These are phyloP conservation scores for Hypoxylon rubiginosum DNA, from an alignment of 2,329 filamentous ascomycete species.

Conservation along the genomic window DNA sequence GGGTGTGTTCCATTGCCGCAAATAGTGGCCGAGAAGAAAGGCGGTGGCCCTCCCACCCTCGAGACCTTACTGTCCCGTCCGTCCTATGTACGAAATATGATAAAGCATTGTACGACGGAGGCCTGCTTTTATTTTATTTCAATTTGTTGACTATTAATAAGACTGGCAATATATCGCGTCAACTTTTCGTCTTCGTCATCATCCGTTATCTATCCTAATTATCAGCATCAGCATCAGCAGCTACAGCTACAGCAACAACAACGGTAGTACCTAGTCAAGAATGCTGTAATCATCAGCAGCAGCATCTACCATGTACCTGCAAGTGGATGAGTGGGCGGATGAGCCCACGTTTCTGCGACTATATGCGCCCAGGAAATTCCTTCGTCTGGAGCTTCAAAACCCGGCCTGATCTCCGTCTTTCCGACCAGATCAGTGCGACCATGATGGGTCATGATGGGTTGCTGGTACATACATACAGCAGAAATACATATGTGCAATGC, in stretches of 20 bases:
- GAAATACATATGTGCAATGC: constrained; percentile 31
- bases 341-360: constrained; percentile 11
- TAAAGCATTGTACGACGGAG: constrained; percentile 14
- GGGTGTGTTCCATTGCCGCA: constrained; percentile 36
- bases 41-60: background rate
- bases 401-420: constrained; percentile 43
- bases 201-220: background rate
- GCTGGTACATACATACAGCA: constrained; percentile 20
- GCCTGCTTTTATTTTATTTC: too few relatives aligned
- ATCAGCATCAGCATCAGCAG: constrained; percentile 15
- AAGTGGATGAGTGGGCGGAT: constrained; percentile 25
- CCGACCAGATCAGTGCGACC: constrained; percentile 43
- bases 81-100: constrained; percentile 1
- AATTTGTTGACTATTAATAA: constrained; percentile 33
- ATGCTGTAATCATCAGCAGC: constrained; percentile 3
- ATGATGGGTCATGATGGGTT: constrained; percentile 30
- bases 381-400: constrained; percentile 35
- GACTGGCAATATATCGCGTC: constrained; percentile 37
- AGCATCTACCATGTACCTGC: constrained; percentile 7
- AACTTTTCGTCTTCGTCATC: constrained; percentile 21
- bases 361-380: constrained; percentile 29
- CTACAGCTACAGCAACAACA: background rate
- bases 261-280: background rate
- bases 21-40: constrained; percentile 9
- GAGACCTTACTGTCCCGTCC: constrained; percentile 1